Percentiles rank a stretch among this genome's conserved stretches.
These are phyloP conservation scores for Candida saitoana DNA, from an alignment of 805 yeast genomes.

Conservation along the genomic window DNA sequence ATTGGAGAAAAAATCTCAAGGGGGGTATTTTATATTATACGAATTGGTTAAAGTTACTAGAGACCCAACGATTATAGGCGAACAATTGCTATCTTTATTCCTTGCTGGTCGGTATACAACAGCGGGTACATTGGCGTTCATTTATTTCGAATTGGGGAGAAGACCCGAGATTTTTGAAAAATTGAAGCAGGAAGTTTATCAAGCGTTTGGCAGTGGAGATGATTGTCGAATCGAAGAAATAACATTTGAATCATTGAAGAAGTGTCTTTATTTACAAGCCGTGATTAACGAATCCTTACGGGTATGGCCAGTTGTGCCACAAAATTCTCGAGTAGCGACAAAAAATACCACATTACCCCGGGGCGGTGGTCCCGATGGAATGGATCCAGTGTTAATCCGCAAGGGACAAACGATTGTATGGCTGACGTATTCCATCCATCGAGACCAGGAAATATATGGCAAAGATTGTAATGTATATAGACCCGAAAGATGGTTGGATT, in stretches of 20 bases:
- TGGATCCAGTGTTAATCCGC: conserved; percentile 34
- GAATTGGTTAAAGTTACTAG: conserved; percentile 38
- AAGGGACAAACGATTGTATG: conserved; percentile 43
- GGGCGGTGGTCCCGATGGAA: conserved; percentile 37
- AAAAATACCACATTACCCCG: conserved; percentile 30
- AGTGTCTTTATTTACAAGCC: conserved; percentile 29
- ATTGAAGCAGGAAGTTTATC: conserved; percentile 23
- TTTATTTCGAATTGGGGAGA: conserved; percentile 29
- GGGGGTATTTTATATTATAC: conserved; percentile 35
- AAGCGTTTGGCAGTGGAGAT: conserved; percentile 24
- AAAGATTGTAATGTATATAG: conserved; percentile 40
- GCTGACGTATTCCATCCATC: conserved; percentile 40
- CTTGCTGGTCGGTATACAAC: conserved; percentile 33
- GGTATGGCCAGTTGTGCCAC: conserved; percentile 34
- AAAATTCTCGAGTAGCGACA: conserved; percentile 28
- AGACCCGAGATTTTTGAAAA: conserved; percentile 27
- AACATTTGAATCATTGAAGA: conserved; percentile 32
- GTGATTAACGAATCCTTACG: conserved; percentile 30
- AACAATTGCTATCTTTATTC: conserved; percentile 27
- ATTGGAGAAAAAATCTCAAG: conserved; percentile 23
- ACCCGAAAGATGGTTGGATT: conserved; percentile 48
- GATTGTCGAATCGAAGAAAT: conserved; percentile 20
- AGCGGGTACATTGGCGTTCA: conserved; percentile 30
- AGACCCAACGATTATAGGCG: conserved; percentile 32
- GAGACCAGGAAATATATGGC: conserved; percentile 38